Conservation (phyloP, 345 rosid species). For the Hibiscus mutabilis region DNA sequence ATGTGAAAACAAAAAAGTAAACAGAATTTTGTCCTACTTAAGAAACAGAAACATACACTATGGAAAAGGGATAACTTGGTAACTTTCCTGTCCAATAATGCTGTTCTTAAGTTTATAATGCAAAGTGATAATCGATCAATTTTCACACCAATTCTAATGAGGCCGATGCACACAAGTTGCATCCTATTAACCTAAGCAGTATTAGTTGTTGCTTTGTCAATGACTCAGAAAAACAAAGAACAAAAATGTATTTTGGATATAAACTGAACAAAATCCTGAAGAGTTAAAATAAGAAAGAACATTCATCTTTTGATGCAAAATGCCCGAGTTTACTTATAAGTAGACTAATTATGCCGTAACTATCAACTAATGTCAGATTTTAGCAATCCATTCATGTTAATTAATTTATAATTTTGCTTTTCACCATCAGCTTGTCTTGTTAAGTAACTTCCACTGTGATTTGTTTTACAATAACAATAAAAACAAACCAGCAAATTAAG, state of each 20-base stretch:
- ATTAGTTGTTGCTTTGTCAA: neutral
- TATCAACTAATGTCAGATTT: neutral
- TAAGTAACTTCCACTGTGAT: neutral
- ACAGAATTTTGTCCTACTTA: too few species aligned
- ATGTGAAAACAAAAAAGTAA: neutral
- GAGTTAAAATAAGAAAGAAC: neutral
- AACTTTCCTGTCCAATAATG: neutral
- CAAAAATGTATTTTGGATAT: neutral
- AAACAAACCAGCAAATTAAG: neutral
- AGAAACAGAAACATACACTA: neutral
- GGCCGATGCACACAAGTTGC: neutral
- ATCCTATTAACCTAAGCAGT: neutral
- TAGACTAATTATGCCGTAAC: neutral
- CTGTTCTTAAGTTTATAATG: neutral
- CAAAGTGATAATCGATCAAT: neutral
- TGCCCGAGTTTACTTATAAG: neutral
- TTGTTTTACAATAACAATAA: neutral
- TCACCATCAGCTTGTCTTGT: neutral
- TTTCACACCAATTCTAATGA: neutral
- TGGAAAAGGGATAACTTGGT: neutral
- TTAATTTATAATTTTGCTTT: neutral
- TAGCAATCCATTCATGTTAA: neutral
- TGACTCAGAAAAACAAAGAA: neutral
- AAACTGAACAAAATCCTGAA: neutral
- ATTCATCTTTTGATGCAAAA: neutral